Percentiles rank a stretch among this genome's conserved stretches.
Evolutionary conservation across 768 basidiomycete species (phyloP).

Genomic region (Pisolithus orientalis): DNA sequence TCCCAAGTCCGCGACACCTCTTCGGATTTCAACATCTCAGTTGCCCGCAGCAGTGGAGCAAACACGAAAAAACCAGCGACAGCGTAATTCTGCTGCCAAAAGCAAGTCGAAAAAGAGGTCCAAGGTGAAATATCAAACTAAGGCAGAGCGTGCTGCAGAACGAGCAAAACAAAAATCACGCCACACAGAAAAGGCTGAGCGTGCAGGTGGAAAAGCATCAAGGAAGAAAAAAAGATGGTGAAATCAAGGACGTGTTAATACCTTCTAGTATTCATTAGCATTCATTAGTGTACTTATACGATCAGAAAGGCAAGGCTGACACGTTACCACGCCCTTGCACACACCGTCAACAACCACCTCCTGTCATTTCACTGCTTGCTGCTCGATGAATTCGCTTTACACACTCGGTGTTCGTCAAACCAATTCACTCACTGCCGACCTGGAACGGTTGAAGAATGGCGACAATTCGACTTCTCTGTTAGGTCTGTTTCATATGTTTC

Average conservation of each 20-base stretch:
- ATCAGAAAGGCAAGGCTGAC: background rate
- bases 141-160: constrained; percentile 55
- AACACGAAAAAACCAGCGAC: constrained; percentile 11
- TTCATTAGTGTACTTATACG: background rate
- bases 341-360: background rate
- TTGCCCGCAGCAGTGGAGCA: constrained; percentile 6
- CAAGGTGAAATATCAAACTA: constrained; percentile 61
- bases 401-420: constrained; percentile 91
- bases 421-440: constrained; percentile 78
- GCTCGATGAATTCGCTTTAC: constrained; percentile 90
- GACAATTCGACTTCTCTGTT: constrained; percentile 76
- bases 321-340: constrained; percentile 2
- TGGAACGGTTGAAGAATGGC: constrained; percentile 75
- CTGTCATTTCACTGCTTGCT: constrained; percentile 7
- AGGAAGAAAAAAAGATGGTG: constrained; percentile 25
- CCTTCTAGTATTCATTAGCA: background rate
- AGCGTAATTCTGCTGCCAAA: constrained; percentile 2
- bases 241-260: constrained; percentile 5
- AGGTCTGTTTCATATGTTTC: constrained; percentile 44
- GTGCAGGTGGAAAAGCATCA: constrained; percentile 59
- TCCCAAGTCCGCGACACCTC: background rate
- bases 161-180: constrained; percentile 57
- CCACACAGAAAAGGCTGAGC: constrained; percentile 64
- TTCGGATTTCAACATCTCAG: background rate
- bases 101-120: constrained; percentile 21